These are phyloP conservation scores for Leccinellum rugosiceps DNA, from an alignment of 768 basidiomycete genomes.

Conservation along the genomic window DNA sequence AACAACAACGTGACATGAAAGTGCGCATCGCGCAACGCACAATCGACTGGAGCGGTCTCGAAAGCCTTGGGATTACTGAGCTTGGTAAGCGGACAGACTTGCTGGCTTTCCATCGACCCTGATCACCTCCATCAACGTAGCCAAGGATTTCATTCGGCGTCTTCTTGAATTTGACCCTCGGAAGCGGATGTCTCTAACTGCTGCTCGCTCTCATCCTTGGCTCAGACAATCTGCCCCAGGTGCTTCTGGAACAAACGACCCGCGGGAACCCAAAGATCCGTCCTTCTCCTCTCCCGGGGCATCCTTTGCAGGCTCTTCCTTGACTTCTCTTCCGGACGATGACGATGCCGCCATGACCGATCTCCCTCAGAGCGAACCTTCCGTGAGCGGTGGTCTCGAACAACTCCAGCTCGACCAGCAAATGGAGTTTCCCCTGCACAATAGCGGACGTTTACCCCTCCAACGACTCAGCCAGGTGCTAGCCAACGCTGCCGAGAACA, in stretches of 20 bases:
- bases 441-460: conserved; percentile 26
- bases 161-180: conserved; percentile 66
- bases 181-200: conserved; percentile 65
- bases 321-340: conserved; percentile 23
- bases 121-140: conserved; percentile 42
- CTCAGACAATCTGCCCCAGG: conserved; percentile 31
- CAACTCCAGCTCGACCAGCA: conserved; percentile 32
- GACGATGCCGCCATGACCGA: conserved; percentile 19
- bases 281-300: conserved; percentile 8
- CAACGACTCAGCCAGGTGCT: conserved; percentile 50
- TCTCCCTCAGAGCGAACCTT: conserved; percentile 11
- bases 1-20: conserved; percentile 55
- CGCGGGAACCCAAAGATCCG: conserved; percentile 1
- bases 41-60: conserved; percentile 61
- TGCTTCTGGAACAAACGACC: not conserved
- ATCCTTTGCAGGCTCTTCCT: conserved; percentile 16
- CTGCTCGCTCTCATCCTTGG: conserved; percentile 79
- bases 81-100: conserved; percentile 39
- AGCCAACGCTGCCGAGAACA: conserved; percentile 42
- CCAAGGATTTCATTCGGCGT: conserved; percentile 57
- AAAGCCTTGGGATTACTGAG: conserved; percentile 36
- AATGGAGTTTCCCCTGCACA: conserved; percentile 6
- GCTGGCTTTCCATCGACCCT: not conserved
- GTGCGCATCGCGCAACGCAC: conserved; percentile 54
- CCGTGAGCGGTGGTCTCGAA: conserved; percentile 33